Evolutionary conservation across 2,329 filamentous ascomycete species (phyloP).

Genomic region (Gliomastix tumulicola): DNA sequence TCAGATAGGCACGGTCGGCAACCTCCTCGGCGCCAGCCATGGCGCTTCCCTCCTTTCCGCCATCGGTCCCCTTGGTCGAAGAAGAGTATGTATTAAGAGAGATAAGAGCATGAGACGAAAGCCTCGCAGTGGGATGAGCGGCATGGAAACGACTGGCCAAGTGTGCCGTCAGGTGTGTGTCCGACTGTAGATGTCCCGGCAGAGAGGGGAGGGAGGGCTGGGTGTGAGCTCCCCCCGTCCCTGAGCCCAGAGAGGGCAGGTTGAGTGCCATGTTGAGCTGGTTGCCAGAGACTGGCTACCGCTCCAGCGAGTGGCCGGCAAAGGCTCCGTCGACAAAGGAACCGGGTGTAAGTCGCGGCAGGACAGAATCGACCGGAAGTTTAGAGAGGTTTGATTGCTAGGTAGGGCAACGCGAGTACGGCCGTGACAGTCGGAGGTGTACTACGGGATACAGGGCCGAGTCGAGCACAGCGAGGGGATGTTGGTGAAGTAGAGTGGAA

Average conservation of each 20-base stretch:
- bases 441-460: too few species aligned
- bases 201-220: slow-evolving; percentile 85
- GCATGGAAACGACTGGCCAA: slow-evolving; percentile 89
- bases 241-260: slow-evolving; percentile 39
- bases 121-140: slow-evolving; percentile 74
- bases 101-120: slow-evolving; percentile 88
- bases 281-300: slow-evolving; percentile 19
- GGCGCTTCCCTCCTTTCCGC: slow-evolving; percentile 83
- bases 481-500: too few species aligned
- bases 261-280: slow-evolving; percentile 53
- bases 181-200: slow-evolving; percentile 73
- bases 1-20: slow-evolving; percentile 76
- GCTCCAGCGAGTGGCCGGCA: too few species aligned
- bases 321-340: too few species aligned
- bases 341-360: too few species aligned
- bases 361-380: too few species aligned
- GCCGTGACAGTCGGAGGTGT: too few species aligned
- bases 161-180: slow-evolving; percentile 74
- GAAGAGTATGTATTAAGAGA: slow-evolving; percentile 92
- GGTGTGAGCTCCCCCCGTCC: slow-evolving; percentile 58
- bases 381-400: too few species aligned
- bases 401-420: too few species aligned
- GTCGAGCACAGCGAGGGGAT: too few species aligned
- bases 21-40: slow-evolving; percentile 91
- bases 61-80: slow-evolving; percentile 82